Evolutionary conservation across 2,329 filamentous ascomycete species (phyloP), one percentile per base, ranked within the genome.

Genomic region (Daldinia sp.): DNA sequence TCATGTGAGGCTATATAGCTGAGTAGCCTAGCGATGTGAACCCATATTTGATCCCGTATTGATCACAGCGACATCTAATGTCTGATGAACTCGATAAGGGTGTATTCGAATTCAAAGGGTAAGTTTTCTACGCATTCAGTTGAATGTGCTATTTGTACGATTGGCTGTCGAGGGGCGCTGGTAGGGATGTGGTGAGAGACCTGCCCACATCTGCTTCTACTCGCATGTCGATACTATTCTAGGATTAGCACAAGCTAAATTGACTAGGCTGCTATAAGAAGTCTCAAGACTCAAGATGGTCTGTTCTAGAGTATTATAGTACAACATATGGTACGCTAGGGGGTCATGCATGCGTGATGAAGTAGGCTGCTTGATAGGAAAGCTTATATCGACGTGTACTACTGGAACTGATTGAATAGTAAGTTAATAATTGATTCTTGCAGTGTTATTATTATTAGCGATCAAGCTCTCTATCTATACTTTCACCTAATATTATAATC

Each of bases 1-100:
- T 63, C 63, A 49, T 53, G 61, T 63, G 60, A 66, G 60, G 63
- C 60, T 63, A 25, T 63, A 63, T 41, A 49, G 63, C 60, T 61
- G 60, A 63, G 43, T 23, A 35, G n/a, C 4, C 4, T 29, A 15
- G 41, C 13, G 25, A 55, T 10, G 59, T 30, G 39, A 48, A 9
- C 3, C n/a, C 30, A 41, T 57, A 41, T 48, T 48, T 17, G 6
- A n/a, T 17, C 25, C 60, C 51, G 55, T 54, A 53, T 54, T 21
- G 23, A 32, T 62, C 30, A 30, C 51, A 29, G 30, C 45, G 57
- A 60, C 51, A 41, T 50, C 27, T 19, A 19, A 49, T 15, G 15
- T 17, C 25, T 48, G 15, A 52, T 49, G 34, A 47, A 6, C 41
- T 39, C 39, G n/a, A 19, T 21, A 37, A 51, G 7, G 23, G 9